Percentiles rank a stretch among this genome's conserved stretches.
phyloP scores from a whole-genome alignment of 1,284 basidiomycete species.

The Sporisorium graminicola region DNA sequence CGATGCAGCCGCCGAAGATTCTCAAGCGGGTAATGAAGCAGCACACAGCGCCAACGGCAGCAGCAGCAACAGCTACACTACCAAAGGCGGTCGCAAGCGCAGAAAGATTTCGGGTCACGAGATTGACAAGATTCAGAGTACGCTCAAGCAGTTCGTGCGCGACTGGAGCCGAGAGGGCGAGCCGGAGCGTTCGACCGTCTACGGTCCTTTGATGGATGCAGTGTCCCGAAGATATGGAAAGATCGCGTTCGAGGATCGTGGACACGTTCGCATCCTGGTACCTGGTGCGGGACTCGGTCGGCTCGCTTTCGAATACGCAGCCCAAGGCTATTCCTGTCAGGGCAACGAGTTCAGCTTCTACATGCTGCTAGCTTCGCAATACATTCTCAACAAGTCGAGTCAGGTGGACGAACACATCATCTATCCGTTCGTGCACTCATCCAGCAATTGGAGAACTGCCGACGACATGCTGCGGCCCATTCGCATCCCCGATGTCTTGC shows the following conservation, averaged over 20 bases:
- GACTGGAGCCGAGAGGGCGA: conserved; percentile 65
- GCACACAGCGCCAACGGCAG: conserved; percentile 11
- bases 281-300: conserved; percentile 67
- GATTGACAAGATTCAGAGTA: conserved; percentile 67
- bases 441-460: conserved; percentile 63
- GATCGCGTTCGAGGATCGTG: conserved; percentile 24
- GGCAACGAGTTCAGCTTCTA: conserved; percentile 69
- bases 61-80: conserved; percentile 7
- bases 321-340: conserved; percentile 59
- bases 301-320: conserved; percentile 64
- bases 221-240: conserved; percentile 42
- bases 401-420: conserved; percentile 51
- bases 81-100: conserved; percentile 21
- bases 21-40: conserved; percentile 7
- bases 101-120: conserved; percentile 55
- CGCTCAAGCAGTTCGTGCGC: conserved; percentile 66
- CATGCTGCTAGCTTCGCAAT: conserved; percentile 68
- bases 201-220: conserved; percentile 59
- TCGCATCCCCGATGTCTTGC: conserved; percentile 64
- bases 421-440: conserved; percentile 65
- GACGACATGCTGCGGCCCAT: conserved; percentile 60
- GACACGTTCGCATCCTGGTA: conserved; percentile 56
- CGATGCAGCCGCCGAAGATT: conserved; percentile 1
- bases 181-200: conserved; percentile 55
- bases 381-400: conserved; percentile 65